phyloP scores from a whole-genome alignment of 2,329 filamentous ascomycete species.

The Stylonectria norvegica region DNA sequence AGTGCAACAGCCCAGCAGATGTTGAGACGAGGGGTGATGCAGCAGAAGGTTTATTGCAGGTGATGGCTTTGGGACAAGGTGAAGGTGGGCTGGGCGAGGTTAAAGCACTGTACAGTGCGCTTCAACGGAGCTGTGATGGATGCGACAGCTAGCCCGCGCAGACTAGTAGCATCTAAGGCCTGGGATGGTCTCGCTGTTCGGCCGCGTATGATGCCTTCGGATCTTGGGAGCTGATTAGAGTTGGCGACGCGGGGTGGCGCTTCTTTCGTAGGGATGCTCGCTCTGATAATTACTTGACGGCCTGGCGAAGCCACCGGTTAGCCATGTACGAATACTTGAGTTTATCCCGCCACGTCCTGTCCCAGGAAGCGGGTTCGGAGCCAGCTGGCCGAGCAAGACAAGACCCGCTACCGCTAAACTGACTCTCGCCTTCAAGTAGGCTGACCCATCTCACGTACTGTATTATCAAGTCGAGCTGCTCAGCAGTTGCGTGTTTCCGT shows the following conservation, averaged over 20 bases:
- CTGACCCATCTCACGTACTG: not conserved
- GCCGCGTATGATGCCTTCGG: not conserved
- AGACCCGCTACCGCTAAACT: not conserved
- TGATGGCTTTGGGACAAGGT: conserved; percentile 25
- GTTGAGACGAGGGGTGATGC: not conserved
- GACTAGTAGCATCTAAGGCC: not conserved
- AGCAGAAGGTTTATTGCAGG: conserved; percentile 12
- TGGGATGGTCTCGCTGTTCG: not conserved
- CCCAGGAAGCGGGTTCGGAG: conserved; percentile 8
- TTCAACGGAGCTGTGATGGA: conserved; percentile 6
- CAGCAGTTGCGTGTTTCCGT: no score
- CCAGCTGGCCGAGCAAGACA: conserved; percentile 8
- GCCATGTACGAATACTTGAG: not conserved
- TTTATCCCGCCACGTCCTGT: conserved; percentile 1
- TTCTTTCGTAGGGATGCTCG: no score
- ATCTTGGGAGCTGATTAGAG: conserved; percentile 6
- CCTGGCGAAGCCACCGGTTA: not conserved
- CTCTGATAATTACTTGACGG: no score
- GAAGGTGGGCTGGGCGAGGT: conserved; percentile 26
- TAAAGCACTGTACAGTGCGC: conserved; percentile 27
- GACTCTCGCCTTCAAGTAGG: not conserved
- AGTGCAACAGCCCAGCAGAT: not conserved
- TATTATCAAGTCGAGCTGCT: not conserved
- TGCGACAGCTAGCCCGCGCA: not conserved
- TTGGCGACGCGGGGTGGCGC: conserved; percentile 5